Percentiles rank a stretch among this genome's conserved stretches.
phyloP scores from a whole-genome alignment of 2,329 filamentous ascomycete species.

The Clonostachys chloroleuca region DNA sequence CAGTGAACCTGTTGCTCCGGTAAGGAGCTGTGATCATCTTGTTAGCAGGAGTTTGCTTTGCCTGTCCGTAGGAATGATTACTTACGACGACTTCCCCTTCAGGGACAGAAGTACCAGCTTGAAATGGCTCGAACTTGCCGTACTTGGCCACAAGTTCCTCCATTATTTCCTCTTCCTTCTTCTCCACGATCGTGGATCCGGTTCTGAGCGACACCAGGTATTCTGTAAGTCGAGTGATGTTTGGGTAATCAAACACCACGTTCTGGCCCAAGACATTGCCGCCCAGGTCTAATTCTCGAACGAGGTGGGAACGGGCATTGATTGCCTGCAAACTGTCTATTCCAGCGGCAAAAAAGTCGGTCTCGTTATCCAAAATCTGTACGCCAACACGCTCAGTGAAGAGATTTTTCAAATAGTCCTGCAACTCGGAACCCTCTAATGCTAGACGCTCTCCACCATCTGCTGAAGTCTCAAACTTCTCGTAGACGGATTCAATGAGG shows the following conservation, averaged over 20 bases:
- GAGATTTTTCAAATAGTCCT: conserved; percentile 22
- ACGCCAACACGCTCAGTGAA: conserved; percentile 10
- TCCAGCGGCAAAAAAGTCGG: conserved; percentile 54
- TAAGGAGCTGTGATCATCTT: conserved; percentile 34
- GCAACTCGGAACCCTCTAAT: conserved; percentile 14
- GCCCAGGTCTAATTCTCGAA: conserved; percentile 42
- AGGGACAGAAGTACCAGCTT: conserved; percentile 10
- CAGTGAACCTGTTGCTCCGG: conserved; percentile 57
- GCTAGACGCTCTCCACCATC: conserved; percentile 1
- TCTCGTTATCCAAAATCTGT: conserved; percentile 17
- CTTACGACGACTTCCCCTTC: conserved; percentile 23
- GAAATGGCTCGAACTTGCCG: conserved; percentile 18
- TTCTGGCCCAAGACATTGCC: conserved; percentile 45
- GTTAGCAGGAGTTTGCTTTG: background rate
- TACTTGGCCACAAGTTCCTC: conserved; percentile 27
- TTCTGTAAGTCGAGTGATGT: background rate
- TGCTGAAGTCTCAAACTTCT: conserved; percentile 8
- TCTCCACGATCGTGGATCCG: conserved; percentile 5
- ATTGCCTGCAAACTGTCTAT: conserved; percentile 57
- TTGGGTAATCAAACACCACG: conserved; percentile 51
- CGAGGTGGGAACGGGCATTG: conserved; percentile 44
- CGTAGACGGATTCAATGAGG: conserved; percentile 34
- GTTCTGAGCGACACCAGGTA: conserved; percentile 14
- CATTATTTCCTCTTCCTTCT: conserved; percentile 23
- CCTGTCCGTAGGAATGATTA: conserved; percentile 1